Base-by-base conservation (phyloP, 2,329 filamentous ascomycete species). In the Aspergillus fructus region DNA sequence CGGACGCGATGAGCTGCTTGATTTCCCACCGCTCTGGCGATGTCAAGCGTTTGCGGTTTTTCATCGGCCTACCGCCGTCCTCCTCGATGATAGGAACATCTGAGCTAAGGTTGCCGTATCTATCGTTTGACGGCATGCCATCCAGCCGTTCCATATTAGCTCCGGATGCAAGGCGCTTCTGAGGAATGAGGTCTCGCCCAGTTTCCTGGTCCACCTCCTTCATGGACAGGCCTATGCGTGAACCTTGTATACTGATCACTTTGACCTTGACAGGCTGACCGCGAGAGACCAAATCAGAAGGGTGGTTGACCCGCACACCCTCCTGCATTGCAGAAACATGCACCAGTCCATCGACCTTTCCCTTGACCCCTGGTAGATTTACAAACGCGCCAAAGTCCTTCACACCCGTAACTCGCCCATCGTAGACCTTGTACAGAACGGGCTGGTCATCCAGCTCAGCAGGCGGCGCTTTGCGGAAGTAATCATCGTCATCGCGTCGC, bases 1-100 rank as follows among this genome's bases (percentile, higher is more conserved):
- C 94, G 4, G 94, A 96, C 3, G 93, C 92, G 68, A 99, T 97
- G 52, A 99, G 81, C 70, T 99, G 94, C 61, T 93, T 87, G 61
- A 99, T 97, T 73, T 99, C 94, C 93, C 94, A 99, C 69, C 94
- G 82, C 71, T 99, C 94, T 1, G 94, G 94, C 13, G 93, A 97
- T 0, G 93, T 97, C 88, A 97, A 88, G 52, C 94, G 84, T 79
- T 99, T 99, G 72, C 90, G 91, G 55, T 88, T 88, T 46, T 81
- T 83, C 63, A 81, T 78, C 0, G 80, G 81, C 7, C 79, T 79
- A 41, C 80, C 79, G 48, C 82, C 77, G 30, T 81, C 81, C 40
- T 84, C 81, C 66, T 90, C 86, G 58, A 91, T 84, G 13, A 89
- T 82, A 2, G 86, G 84, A 0, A 88, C 82, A 37, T 74, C 74